These are phyloP conservation scores for Acephala macrosclerotiorum DNA, from an alignment of 2,329 filamentous ascomycete species.

Conservation along the genomic window DNA sequence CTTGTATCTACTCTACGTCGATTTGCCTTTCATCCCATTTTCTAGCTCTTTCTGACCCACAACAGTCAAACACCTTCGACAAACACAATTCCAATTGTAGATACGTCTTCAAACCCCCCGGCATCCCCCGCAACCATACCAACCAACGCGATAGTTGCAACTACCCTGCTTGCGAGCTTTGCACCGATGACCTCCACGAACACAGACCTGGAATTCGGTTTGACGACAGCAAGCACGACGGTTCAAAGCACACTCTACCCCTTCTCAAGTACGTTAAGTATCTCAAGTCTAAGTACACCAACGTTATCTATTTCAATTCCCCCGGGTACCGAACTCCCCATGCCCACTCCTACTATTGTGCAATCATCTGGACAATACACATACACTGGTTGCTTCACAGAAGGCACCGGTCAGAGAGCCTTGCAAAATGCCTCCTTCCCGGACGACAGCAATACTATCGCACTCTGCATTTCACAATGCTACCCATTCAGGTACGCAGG, in stretches of 20 bases:
- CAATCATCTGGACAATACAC: not conserved
- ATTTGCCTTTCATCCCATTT: no score
- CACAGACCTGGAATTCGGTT: no score
- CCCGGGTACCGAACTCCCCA: not conserved
- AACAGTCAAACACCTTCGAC: no score
- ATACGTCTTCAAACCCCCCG: no score
- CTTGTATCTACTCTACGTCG: no score
- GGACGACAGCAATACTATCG: not conserved
- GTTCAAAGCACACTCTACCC: not conserved
- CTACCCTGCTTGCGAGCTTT: no score
- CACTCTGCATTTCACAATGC: not conserved
- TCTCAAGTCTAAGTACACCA: not conserved
- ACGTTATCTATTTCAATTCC: not conserved
- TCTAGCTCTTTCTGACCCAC: no score
- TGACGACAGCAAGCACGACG: not conserved
- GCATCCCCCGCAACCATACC: no score
- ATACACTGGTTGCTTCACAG: not conserved
- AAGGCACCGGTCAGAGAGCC: not conserved
- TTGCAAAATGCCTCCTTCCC: not conserved
- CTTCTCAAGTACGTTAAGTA: not conserved
- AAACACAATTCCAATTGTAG: no score
- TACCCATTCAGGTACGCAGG: slow-evolving; percentile 3
- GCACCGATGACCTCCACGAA: no score
- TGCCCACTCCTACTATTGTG: not conserved
- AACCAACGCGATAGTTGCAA: no score